These are phyloP conservation scores for Ocimum tenuiflorum DNA, from an alignment of 257 asterid genomes.

Conservation along the genomic window DNA sequence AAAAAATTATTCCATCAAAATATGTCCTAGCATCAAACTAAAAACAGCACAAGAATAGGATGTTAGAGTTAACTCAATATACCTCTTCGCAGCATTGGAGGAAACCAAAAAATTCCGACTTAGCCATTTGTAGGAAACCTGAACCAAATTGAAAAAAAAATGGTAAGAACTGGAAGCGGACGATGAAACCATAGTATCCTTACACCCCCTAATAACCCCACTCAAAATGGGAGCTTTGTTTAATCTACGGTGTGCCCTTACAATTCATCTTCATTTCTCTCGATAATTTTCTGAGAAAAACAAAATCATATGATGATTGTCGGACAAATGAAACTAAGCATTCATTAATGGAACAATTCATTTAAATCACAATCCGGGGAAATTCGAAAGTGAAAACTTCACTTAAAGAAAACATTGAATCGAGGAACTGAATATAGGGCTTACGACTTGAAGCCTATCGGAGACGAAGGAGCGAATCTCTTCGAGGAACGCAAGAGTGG, in stretches of 20 bases:
- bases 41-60: background rate
- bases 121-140: constrained; percentile 99
- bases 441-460: constrained; percentile 94
- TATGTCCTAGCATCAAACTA: background rate
- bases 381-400: background rate
- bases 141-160: background rate
- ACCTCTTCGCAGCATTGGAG: constrained; percentile 92
- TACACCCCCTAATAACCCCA: background rate
- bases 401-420: background rate
- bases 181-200: background rate
- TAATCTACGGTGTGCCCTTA: background rate
- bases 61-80: background rate
- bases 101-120: constrained; percentile 81
- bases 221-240: background rate
- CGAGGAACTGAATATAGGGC: background rate
- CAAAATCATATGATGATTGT: background rate
- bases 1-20: constrained; percentile 10
- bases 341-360: background rate
- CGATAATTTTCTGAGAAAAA: background rate
- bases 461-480: constrained; percentile 76
- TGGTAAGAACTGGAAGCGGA: background rate
- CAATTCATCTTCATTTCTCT: background rate
- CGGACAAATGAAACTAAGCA: background rate
- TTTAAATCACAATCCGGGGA: background rate
- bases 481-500: constrained; percentile 61